phyloP scores from a whole-genome alignment of 139 green algal genomes.

The Volvox africanus region DNA sequence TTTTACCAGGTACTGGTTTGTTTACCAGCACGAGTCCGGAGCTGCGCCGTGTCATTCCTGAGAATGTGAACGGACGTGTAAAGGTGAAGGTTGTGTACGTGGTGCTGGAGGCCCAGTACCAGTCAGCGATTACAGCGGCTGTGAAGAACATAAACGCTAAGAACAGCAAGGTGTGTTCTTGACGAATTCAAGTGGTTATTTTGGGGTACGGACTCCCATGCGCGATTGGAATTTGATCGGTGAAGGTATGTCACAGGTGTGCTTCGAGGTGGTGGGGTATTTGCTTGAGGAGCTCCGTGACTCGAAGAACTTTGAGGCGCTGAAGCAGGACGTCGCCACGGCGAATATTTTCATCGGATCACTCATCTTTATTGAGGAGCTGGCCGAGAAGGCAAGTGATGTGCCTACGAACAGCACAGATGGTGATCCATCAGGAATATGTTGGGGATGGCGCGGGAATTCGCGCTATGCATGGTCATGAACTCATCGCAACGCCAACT shows the following conservation, averaged over 20 bases:
- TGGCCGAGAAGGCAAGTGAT: constrained; percentile 92
- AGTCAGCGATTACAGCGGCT: constrained; percentile 87
- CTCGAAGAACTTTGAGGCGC: constrained; percentile 86
- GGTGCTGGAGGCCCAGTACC: constrained; percentile 99
- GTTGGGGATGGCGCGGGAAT: too few relatives aligned
- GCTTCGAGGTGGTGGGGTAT: constrained; percentile 97
- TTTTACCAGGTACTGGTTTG: constrained; percentile 70
- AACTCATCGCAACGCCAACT: too few relatives aligned
- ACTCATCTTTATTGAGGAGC: constrained; percentile 99
- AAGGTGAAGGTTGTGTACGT: constrained; percentile 97
- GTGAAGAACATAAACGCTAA: constrained; percentile 94
- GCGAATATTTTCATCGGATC: constrained; percentile 99
- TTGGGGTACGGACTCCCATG: too few relatives aligned
- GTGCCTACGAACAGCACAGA: too few relatives aligned
- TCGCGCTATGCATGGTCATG: too few relatives aligned
- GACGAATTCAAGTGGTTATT: not conserved
- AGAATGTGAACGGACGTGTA: constrained; percentile 70
- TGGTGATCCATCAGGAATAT: too few relatives aligned
- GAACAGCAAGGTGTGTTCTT: constrained; percentile 69
- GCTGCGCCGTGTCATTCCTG: constrained; percentile 83
- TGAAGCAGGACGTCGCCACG: constrained; percentile 91
- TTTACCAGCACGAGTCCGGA: constrained; percentile 96
- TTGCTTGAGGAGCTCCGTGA: constrained; percentile 98
- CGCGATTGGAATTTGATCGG: not conserved
- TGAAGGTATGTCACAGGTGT: constrained; percentile 65